These are phyloP conservation scores for Phlebiopsis flavidoalba DNA, from an alignment of 768 basidiomycete genomes.

Conservation along the genomic window DNA sequence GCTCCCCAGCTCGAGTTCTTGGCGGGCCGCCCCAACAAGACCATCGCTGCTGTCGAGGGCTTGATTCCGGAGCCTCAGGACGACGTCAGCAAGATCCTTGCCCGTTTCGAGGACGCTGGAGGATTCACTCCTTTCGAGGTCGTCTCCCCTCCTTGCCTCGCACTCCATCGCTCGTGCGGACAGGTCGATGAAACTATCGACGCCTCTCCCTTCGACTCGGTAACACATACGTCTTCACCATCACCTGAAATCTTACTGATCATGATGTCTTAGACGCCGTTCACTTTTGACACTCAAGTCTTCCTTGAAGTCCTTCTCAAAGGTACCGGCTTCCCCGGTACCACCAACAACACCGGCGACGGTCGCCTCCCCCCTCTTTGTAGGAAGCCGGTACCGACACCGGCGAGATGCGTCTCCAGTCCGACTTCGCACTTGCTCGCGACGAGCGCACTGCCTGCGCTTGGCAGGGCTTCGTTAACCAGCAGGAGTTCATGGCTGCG, in stretches of 20 bases:
- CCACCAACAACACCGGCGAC: conserved; percentile 34
- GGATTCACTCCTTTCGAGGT: conserved; percentile 20
- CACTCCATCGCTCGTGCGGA: conserved; percentile 14
- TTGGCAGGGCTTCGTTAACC: conserved; percentile 12
- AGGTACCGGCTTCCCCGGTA: conserved; percentile 25
- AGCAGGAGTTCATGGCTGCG: conserved; percentile 7
- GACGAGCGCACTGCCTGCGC: conserved; percentile 41
- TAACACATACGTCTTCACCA: background rate
- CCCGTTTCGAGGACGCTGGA: conserved; percentile 18
- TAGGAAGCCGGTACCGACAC: conserved; percentile 4
- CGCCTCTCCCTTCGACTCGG: conserved; percentile 21
- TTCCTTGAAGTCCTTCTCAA: conserved; percentile 22
- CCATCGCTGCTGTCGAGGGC: conserved; percentile 10
- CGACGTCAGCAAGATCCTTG: conserved; percentile 18
- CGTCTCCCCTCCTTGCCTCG: conserved; percentile 19
- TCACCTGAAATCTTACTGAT: background rate
- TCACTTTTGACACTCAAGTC: conserved; percentile 16
- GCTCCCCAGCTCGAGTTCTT: conserved; percentile 19
- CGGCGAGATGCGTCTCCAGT: conserved; percentile 41
- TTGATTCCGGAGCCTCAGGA: conserved; percentile 17
- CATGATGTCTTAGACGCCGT: conserved; percentile 7
- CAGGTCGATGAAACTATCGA: conserved; percentile 19
- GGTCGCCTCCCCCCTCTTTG: conserved; percentile 30
- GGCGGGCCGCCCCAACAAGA: conserved; percentile 15
- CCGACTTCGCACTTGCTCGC: conserved; percentile 28